phyloP scores from a whole-genome alignment of 805 yeast species.

The Cyberlindnera suaveolens region DNA sequence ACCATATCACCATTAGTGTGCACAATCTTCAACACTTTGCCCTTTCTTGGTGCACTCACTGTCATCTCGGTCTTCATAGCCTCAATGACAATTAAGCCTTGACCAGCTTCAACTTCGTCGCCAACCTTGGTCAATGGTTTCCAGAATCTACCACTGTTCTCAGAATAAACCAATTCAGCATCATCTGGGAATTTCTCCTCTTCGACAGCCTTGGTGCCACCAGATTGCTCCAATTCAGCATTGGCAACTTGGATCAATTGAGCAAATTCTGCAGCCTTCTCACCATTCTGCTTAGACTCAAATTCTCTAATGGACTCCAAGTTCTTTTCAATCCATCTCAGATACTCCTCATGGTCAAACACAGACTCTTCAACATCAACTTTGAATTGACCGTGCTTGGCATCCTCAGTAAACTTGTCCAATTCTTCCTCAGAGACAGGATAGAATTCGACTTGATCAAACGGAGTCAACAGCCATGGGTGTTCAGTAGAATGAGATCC shows the following conservation, averaged over 20 bases:
- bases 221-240: constrained; percentile 56
- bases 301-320: constrained; percentile 65
- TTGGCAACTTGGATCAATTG: constrained; percentile 75
- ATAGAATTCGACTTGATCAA: constrained; percentile 91
- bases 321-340: constrained; percentile 72
- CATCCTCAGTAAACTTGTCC: constrained; percentile 63
- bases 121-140: constrained; percentile 80
- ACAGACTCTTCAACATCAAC: constrained; percentile 71
- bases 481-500: constrained; percentile 54
- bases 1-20: constrained; percentile 94
- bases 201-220: constrained; percentile 36
- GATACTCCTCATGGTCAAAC: constrained; percentile 77
- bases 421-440: constrained; percentile 85
- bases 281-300: constrained; percentile 65
- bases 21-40: constrained; percentile 65
- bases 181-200: constrained; percentile 64
- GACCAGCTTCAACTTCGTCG: constrained; percentile 64
- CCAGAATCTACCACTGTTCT: constrained; percentile 97
- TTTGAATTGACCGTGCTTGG: constrained; percentile 71
- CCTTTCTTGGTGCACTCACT: constrained; percentile 63
- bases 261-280: constrained; percentile 80
- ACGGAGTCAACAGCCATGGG: constrained; percentile 90
- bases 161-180: constrained; percentile 85
- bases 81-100: constrained; percentile 83
- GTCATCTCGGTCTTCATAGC: constrained; percentile 99